A percentile compares a stretch with the other conserved stretches of the same genome.
These are phyloP conservation scores for Leishmania aethiopica DNA, from an alignment of 208 protist species.

Conservation along the genomic window DNA sequence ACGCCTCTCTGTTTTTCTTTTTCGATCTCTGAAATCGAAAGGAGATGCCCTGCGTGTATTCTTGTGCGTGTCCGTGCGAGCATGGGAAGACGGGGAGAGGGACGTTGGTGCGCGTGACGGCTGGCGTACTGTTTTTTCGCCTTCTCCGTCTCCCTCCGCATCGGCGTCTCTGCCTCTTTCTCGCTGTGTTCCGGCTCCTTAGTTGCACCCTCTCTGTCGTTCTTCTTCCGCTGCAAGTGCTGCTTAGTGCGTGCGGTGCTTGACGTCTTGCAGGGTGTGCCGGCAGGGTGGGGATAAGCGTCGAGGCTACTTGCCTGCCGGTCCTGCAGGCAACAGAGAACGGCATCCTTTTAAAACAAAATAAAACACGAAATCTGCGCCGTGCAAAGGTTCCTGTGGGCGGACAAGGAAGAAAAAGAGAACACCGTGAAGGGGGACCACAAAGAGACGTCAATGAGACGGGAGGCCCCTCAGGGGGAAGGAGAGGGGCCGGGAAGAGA, in stretches of 20 bases:
- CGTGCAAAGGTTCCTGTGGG: not conserved
- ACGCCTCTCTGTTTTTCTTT: not conserved
- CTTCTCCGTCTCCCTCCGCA: not conserved
- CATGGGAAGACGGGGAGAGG: not conserved
- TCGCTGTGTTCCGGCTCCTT: too few relatives aligned
- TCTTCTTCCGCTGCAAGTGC: not conserved
- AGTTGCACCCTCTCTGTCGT: not conserved
- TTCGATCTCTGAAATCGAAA: not conserved
- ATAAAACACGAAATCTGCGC: too few relatives aligned
- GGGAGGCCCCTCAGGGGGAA: not conserved
- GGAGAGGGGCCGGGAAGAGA: not conserved
- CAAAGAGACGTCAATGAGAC: not conserved
- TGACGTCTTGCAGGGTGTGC: not conserved
- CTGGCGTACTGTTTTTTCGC: not conserved
- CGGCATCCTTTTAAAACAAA: not conserved
- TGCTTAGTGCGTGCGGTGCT: not conserved
- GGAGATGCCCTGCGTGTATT: not conserved
- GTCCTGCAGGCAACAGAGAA: not conserved
- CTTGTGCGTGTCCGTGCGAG: not conserved
- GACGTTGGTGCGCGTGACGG: not conserved
- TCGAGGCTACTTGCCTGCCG: not conserved
- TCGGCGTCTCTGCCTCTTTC: too few relatives aligned
- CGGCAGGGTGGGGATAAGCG: not conserved
- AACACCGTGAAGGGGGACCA: not conserved
- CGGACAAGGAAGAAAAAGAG: not conserved